Percentiles rank a stretch among this genome's conserved stretches.
Conservation (phyloP, 225 moss, liverwort and hornwort genomes). For the Bryoerythrophyllum caledonicum region DNA sequence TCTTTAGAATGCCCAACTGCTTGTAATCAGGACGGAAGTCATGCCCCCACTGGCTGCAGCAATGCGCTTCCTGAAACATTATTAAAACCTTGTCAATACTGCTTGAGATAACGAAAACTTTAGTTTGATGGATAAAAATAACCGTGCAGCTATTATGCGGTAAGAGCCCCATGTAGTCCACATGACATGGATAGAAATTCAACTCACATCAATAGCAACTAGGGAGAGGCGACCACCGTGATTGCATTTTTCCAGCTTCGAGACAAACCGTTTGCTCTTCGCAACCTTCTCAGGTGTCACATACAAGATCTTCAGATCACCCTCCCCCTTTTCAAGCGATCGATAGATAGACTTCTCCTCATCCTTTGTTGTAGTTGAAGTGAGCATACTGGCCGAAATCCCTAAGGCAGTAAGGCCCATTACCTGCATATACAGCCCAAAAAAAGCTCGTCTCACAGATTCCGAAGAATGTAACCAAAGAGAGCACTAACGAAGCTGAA, state of each 20-base stretch:
- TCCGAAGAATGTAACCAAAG: constrained; percentile 6
- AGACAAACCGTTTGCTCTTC: constrained; percentile 97
- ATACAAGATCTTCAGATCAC: constrained; percentile 82
- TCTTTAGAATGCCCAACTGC: constrained; percentile 89
- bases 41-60: constrained; percentile 99
- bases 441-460: constrained; percentile 5
- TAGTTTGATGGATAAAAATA: constrained; percentile 2
- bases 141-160: not conserved
- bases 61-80: constrained; percentile 91
- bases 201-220: constrained; percentile 92
- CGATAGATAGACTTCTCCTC: constrained; percentile 81
- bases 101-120: not conserved
- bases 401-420: constrained; percentile 89
- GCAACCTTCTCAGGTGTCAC: constrained; percentile 97
- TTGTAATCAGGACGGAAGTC: constrained; percentile 99
- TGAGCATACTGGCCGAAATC: constrained; percentile 86
- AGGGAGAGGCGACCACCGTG: constrained; percentile 83
- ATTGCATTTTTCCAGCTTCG: constrained; percentile 98
- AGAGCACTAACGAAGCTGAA: not conserved
- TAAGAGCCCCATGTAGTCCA: constrained; percentile 7
- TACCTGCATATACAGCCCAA: constrained; percentile 54
- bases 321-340: constrained; percentile 83
- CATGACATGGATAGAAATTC: constrained; percentile 13
- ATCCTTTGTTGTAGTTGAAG: constrained; percentile 83
- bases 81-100: not conserved